Evolutionary conservation across 306 rosid genomes (phyloP).

Genomic region (Vicia villosa): DNA sequence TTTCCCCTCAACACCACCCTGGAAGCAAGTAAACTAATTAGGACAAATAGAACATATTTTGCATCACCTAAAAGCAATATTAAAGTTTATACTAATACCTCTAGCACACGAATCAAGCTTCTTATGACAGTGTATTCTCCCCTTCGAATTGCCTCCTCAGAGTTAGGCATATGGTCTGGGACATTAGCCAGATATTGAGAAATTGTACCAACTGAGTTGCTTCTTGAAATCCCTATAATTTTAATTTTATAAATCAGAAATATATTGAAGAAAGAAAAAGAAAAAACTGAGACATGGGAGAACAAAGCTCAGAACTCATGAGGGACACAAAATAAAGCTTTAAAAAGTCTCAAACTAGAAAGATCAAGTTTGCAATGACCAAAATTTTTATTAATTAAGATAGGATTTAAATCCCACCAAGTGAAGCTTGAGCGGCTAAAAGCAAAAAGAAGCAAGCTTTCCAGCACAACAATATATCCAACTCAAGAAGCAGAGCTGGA

Average conservation of each 20-base stretch:
- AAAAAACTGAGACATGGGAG: constrained; percentile 31
- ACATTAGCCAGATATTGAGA: constrained; percentile 56
- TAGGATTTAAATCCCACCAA: background rate
- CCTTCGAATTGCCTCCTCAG: constrained; percentile 89
- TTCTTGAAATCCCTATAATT: constrained; percentile 72
- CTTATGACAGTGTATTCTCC: constrained; percentile 91
- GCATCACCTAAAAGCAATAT: constrained; percentile 25
- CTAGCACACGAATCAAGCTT: constrained; percentile 87
- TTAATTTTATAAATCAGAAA: background rate
- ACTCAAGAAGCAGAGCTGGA: background rate
- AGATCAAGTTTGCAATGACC: background rate
- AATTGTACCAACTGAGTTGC: constrained; percentile 73
- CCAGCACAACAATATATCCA: background rate
- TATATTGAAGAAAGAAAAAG: constrained; percentile 2
- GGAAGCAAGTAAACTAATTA: constrained; percentile 37
- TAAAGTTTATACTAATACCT: constrained; percentile 54
- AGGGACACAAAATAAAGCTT: background rate
- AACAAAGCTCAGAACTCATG: constrained; percentile 1
- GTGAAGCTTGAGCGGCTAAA: background rate
- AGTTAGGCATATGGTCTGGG: constrained; percentile 62
- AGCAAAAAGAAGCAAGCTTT: background rate
- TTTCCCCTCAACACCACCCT: constrained; percentile 98
- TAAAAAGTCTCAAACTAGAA: background rate
- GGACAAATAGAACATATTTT: constrained; percentile 26
- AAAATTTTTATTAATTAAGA: background rate